Base-by-base conservation (phyloP, 2,329 filamentous ascomycete genomes). In the Neurospora sp. region DNA sequence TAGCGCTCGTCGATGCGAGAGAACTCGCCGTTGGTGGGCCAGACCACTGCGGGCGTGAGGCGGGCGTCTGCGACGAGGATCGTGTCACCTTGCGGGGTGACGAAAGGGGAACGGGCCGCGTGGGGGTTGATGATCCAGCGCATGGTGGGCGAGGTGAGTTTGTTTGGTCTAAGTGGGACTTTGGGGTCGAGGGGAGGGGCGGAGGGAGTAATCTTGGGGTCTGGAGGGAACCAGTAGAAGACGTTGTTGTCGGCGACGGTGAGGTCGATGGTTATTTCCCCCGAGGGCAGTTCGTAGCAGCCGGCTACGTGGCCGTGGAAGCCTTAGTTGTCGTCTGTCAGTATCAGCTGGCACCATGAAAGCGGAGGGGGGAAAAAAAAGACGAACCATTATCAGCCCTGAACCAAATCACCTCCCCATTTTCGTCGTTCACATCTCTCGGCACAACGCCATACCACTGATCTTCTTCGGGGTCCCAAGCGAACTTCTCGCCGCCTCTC, bases 401-500 rank as follows among this genome's bases (percentile, higher is more conserved):
- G 68, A 86, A 80, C 84, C 85, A 86, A 0, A 82, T 77, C 58
- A 86, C 84, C 71, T 85, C 83, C 0, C 81, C 79, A 72, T 83
- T 85, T 0, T 81, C 84, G 17, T 46, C 19, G 17, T 43, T 43
- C 3, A 82, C 82, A 3, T 82, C 76, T 8, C 85, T 79, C 3
- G 85, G 85, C 2, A 87, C 84, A 15, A 87, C 78, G 0, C 83
- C 85, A 72, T 87, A 87, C 77, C 82, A 83, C 74, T 86, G 84
- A 73, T 87, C 84, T 75, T 87, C 84, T 3, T 84, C 78, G 0
- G 84, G 82, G 69, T 85, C 83, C 84, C 83, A 85, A 0, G 83
- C 83, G 76, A 83, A 85, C 75, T 85, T 84, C 72, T 85, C 83
- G 0, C 81, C 83, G 0, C 83, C 83, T 3, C 73, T 76, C 76